These are phyloP conservation scores for Phoma sp. DNA, from an alignment of 2,329 filamentous ascomycete species.

Conservation along the genomic window DNA sequence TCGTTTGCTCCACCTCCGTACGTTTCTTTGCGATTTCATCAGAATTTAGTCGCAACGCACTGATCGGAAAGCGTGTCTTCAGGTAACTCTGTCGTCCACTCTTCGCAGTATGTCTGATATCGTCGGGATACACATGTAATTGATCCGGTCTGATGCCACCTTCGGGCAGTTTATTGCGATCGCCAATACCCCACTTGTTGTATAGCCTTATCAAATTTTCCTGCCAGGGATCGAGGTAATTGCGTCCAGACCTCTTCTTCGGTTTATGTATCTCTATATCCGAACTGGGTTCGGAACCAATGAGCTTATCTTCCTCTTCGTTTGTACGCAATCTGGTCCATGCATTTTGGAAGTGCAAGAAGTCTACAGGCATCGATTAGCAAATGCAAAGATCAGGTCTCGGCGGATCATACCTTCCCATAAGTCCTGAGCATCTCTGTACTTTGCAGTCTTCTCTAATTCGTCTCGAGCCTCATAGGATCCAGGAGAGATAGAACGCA, in stretches of 20 bases:
- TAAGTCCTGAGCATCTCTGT: background rate
- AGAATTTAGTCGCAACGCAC: background rate
- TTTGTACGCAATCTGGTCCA: background rate
- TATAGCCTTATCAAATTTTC: background rate
- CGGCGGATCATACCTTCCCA: background rate
- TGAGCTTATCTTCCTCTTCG: background rate
- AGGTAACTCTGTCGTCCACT: background rate
- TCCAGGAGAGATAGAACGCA: no score
- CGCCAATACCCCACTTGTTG: background rate
- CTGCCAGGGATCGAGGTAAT: background rate
- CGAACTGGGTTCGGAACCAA: no score
- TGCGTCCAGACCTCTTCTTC: no score
- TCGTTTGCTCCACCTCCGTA: no score
- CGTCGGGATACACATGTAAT: constrained; percentile 1
- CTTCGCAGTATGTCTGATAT: background rate
- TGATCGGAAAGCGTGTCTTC: background rate
- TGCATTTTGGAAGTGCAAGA: background rate
- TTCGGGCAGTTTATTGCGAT: background rate
- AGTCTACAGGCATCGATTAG: background rate
- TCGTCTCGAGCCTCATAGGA: no score
- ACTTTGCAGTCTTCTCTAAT: no score
- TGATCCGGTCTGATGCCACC: background rate
- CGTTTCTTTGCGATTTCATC: background rate
- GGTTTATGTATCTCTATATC: no score
- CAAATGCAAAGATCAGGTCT: no score